phyloP scores from a whole-genome alignment of 2,329 filamentous ascomycete genomes.

The Ceratocystis diversiconidia region DNA sequence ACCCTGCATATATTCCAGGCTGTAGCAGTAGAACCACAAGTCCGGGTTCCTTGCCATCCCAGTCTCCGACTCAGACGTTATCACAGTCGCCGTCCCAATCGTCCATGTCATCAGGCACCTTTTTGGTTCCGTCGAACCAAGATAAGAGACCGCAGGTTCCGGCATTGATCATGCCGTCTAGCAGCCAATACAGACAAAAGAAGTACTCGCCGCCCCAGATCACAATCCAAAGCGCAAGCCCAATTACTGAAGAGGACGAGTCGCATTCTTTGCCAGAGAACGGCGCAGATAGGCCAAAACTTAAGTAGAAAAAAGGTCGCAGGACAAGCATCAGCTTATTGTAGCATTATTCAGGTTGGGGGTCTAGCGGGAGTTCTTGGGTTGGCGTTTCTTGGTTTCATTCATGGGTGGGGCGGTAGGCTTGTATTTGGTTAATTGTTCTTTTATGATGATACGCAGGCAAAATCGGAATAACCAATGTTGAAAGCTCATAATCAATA shows the following conservation, averaged over 20 bases:
- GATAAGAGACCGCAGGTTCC: slow-evolving; percentile 22
- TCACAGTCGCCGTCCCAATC: slow-evolving; percentile 1
- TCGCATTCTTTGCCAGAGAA: not conserved
- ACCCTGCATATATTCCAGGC: slow-evolving; percentile 35
- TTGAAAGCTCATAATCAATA: not conserved
- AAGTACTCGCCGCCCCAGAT: slow-evolving; percentile 28
- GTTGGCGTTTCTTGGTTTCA: not conserved
- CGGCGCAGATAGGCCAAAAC: not conserved
- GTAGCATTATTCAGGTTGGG: not conserved
- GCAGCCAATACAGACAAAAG: slow-evolving; percentile 29
- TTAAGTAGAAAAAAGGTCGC: not conserved
- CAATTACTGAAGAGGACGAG: slow-evolving; percentile 21
- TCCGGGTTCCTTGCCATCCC: slow-evolving; percentile 17
- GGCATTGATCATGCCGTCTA: slow-evolving; percentile 27
- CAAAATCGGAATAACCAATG: not conserved
- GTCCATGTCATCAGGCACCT: not conserved
- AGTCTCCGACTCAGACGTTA: not conserved
- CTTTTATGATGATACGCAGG: not conserved
- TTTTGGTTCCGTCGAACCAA: slow-evolving; percentile 14
- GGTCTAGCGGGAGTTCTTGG: not conserved
- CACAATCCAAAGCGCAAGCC: slow-evolving; percentile 23
- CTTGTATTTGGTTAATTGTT: not conserved
- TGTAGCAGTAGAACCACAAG: slow-evolving; percentile 24
- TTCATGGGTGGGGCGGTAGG: not conserved
- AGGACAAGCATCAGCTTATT: not conserved